These are phyloP conservation scores for Ceratocystiopsis minuta DNA, from an alignment of 2,329 filamentous ascomycete species.

Conservation along the genomic window DNA sequence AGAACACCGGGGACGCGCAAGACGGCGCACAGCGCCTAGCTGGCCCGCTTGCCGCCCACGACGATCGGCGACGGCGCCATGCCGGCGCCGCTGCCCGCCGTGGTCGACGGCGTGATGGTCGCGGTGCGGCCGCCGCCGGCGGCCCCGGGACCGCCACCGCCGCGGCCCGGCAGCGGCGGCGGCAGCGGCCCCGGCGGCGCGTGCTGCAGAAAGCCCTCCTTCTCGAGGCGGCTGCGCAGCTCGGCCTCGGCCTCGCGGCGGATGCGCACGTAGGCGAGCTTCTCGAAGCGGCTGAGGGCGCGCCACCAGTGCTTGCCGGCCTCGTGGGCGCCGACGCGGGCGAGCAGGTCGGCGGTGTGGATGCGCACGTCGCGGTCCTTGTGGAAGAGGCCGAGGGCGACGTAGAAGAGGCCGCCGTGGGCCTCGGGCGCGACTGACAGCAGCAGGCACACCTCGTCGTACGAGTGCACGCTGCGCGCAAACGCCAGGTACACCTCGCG, in stretches of 20 bases:
- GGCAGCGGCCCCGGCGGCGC: slow-evolving; percentile 5
- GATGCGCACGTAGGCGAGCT: slow-evolving; percentile 66
- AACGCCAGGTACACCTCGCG: slow-evolving; percentile 76
- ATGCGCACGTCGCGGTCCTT: slow-evolving; percentile 63
- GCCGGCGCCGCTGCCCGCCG: neutral
- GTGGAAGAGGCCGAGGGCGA: slow-evolving; percentile 83
- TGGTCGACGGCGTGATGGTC: neutral
- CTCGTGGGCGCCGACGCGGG: slow-evolving; percentile 68
- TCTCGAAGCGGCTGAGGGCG: slow-evolving; percentile 70
- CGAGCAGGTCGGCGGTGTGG: slow-evolving; percentile 61
- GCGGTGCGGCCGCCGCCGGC: neutral
- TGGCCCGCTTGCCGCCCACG: slow-evolving; percentile 26
- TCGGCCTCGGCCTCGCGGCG: slow-evolving; percentile 46
- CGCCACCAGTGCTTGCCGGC: slow-evolving; percentile 90
- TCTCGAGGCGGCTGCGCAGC: slow-evolving; percentile 26
- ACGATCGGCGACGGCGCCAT: neutral
- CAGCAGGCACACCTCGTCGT: slow-evolving; percentile 72
- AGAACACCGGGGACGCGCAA: neutral
- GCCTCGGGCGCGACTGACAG: slow-evolving; percentile 69
- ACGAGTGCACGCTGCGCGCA: slow-evolving; percentile 54
- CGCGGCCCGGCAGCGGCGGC: neutral
- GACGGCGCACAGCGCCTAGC: slow-evolving; percentile 17
- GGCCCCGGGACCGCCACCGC: too few relatives aligned
- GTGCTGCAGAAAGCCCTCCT: slow-evolving; percentile 21
- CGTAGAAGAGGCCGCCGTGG: slow-evolving; percentile 76